These are phyloP conservation scores for Solanum hybrid DNA, from an alignment of 305 asterid genomes.

Conservation along the genomic window DNA sequence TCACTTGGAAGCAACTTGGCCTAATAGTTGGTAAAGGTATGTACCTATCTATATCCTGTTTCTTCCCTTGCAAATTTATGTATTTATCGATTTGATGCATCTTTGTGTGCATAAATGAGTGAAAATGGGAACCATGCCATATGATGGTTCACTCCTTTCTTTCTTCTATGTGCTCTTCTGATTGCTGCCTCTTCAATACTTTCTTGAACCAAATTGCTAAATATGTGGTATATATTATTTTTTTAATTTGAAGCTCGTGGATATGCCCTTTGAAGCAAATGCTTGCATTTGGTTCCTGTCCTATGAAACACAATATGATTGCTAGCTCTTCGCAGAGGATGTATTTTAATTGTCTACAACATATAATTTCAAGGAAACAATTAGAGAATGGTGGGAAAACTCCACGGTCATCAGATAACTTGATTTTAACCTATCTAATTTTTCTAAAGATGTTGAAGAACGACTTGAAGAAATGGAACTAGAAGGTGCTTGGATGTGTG, in stretches of 20 bases:
- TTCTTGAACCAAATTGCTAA: neutral
- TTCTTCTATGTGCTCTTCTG: neutral
- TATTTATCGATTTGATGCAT: neutral
- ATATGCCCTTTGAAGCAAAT: neutral
- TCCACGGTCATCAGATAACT: neutral
- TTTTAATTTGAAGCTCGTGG: neutral
- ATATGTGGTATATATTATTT: neutral
- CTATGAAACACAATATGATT: neutral
- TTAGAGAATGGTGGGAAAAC: neutral
- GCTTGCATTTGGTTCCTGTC: neutral
- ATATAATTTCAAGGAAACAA: neutral
- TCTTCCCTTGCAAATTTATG: neutral
- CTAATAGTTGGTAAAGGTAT: slow-evolving; percentile 88
- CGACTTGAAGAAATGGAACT: neutral
- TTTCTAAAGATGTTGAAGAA: neutral
- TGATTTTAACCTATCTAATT: neutral
- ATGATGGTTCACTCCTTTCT: neutral
- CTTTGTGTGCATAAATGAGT: neutral
- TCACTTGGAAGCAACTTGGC: slow-evolving; percentile 62
- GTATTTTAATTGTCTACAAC: neutral
- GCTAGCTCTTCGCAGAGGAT: neutral
- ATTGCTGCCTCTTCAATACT: neutral
- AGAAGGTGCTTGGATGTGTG: neutral
- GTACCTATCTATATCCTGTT: neutral
- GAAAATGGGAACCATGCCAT: neutral